Base-by-base conservation (phyloP, 306 rosid species). In the Argentina anserina region DNA sequence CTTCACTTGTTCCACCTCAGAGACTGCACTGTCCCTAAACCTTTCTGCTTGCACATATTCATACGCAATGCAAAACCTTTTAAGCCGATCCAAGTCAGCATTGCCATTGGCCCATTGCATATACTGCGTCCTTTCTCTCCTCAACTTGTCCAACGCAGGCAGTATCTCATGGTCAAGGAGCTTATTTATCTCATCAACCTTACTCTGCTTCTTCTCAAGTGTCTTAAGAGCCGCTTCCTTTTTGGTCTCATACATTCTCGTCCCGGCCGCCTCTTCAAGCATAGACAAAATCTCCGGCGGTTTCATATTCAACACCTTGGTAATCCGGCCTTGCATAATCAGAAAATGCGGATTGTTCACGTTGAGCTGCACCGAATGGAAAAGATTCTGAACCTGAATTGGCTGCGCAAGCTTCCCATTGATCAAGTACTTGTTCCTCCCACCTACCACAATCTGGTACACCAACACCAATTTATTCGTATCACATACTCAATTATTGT, bases 251-350 rank as follows among this genome's bases (percentile, higher is more conserved):
- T 94, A 94, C 99, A 94, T 94, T 80, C 99, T 90, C 25, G 99
- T 94, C 71, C 99, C 99, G 3, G 96, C 97, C 73, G 99, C 99
- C 81, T 94, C 99, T 85, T 94, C 99, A 66, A 94, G 97, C 99
- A 94, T 91, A 28, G 97, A 94, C 78, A 94, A 67, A 81, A 89
- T 94, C 89, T 94, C 99, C 0, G 92, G 99, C 0, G 97, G 97
- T 69, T 94, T 94, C 99, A 94, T 94, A 80, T 94, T 91, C 62
- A 94, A 89, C 79, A 94, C 99, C 86, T 94, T 94, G 37, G 99
- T 94, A 74, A 94, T 94, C 46, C 96, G 92, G 73, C 99, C 99
- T 94, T 94, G 99, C 97, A 94, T 94, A 37, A 91, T 94, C 20
- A 94, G 92, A 73, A 94, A 94, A 87, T 94, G 99, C 0, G 99